Evolutionary conservation across 371 early-diverging fungal species (phyloP), one percentile per base, ranked within the genome.

Genomic region (Smittium culicis): DNA sequence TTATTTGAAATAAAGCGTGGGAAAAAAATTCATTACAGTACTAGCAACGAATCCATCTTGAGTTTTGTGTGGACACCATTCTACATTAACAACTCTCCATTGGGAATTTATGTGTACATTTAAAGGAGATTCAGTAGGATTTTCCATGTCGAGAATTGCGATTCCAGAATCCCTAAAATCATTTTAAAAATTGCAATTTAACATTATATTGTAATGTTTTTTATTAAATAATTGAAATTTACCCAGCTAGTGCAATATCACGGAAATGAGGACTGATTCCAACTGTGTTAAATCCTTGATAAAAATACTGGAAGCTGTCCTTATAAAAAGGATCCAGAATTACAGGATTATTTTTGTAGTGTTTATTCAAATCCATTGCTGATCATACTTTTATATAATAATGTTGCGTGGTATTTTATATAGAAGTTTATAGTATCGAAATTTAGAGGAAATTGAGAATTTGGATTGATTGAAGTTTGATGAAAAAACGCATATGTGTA

Each of bases 61-160:
- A 30, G 25, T 34, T 29, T 35, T 64, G 28, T 64, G 65, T 11
- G 65, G 65, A 45, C 27, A 45, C 65, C 65, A 64, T 54, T 64
- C 65, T 35, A 64, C 65, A 27, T 64, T 64, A 30, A 54, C 65
- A 24, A 64, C 54, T 29, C 25, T 64, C 65, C 45, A 64, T 64
- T 35, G 65, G 27, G 35, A 35, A 35, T 64, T 64, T 1, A 45
- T 27, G 5, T 34, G 54, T 2, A 64, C 54, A 20, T 29, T 45
- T 11, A 34, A 45, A 2, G 54, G n/a, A 20, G 33, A 25, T 8
- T 64, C 65, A 17, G 20, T 1, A 29, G 35, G 35, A 64, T 64
- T 64, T 35, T 64, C 65, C 3, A 64, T 14, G 35, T 64, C 65
- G 1, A 64, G 14, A n/a, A 64, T 30, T n/a, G 34, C 24, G 25